A percentile compares a stretch with the other conserved stretches of the same genome.
These are phyloP conservation scores for Alternaria angustiovoidea DNA, from an alignment of 2,329 filamentous ascomycete species.

Conservation along the genomic window DNA sequence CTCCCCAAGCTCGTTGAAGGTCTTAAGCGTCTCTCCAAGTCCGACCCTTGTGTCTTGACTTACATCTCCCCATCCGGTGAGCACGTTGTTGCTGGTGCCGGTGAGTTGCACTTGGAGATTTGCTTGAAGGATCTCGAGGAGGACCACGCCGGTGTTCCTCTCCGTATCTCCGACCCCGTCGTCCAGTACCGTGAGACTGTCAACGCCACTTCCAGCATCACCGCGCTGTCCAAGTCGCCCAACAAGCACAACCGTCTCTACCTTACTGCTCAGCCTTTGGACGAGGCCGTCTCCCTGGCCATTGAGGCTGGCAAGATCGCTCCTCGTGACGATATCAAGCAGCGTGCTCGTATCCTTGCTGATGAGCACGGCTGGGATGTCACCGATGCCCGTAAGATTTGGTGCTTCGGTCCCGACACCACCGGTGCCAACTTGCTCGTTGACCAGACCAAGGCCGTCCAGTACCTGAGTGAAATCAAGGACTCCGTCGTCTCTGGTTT, in stretches of 20 bases:
- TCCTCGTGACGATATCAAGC: constrained; percentile 98
- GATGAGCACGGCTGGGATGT: constrained; percentile 99
- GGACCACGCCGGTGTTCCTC: constrained; percentile 98
- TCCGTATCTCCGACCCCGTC: constrained; percentile 97
- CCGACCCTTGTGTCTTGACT: constrained; percentile 96
- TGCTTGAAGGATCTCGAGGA: constrained; percentile 99
- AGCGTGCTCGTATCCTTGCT: constrained; percentile 91
- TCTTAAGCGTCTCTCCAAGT: constrained; percentile 99
- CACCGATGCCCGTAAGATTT: constrained; percentile 99
- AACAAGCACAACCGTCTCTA: constrained; percentile 99
- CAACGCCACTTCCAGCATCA: constrained; percentile 83
- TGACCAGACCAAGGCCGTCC: constrained; percentile 99
- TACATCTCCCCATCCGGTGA: constrained; percentile 91
- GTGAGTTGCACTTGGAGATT: constrained; percentile 99
- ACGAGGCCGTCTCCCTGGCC: constrained; percentile 87
- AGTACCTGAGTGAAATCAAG: constrained; percentile 99
- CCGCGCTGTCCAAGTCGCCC: constrained; percentile 97
- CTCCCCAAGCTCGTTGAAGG: constrained; percentile 99
- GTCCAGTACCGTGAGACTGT: constrained; percentile 99
- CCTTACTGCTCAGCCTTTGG: constrained; percentile 88
- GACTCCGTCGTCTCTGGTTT: constrained; percentile 99
- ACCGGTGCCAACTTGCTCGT: constrained; percentile 97
- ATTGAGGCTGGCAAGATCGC: constrained; percentile 93
- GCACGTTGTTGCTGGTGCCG: constrained; percentile 98
- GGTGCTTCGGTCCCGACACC: constrained; percentile 99